Base-by-base conservation (phyloP, 495 filamentous ascomycete species). In the Daldinia childiae region DNA sequence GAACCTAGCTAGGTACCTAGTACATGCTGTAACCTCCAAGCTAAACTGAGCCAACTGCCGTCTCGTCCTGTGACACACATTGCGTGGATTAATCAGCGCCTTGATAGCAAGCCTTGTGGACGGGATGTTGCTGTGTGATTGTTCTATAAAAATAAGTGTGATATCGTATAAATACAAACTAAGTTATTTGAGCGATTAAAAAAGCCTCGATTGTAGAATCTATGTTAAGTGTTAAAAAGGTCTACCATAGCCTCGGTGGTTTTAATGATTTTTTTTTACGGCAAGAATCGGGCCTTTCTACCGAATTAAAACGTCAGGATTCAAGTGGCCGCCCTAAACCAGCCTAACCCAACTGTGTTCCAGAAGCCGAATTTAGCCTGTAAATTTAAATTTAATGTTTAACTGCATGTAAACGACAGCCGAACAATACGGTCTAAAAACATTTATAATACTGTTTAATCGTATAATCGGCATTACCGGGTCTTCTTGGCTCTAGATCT, bases 391-490 rank as follows among this genome's bases (percentile, higher is more conserved):
- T 54, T 30, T 27, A 15, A 34, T 26, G 27, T 15, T 43, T 63
- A 61, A 62, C 19, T 62, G 61, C 65, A 65, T 62, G 52, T 21
- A 19, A 19, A 26, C 19, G 41, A 39, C 34, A 58, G 36, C 63
- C 54, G 54, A 66, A 6, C 34, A 24, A 29, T 7, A 2, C 11
- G 7, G 43, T 0, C 56, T 70, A 66, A 32, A 1, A 19, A 36
- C 57, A 64, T 63, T 21, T 12, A 12, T 6, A 50, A 29, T 2
- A 64, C 8, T 19, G 63, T 26, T 55, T 76, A 71, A 63, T 66
- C 26, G 64, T 58, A 76, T 76, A 76, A 7, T 74, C 74, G 74
- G 74, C 52, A 66, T n/a, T 34, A 58, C 74, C 74, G 71, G 74
- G 21, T 60, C 19, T 68, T 36, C 65, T 68, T 63, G 65, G 66